Base-by-base conservation (phyloP, 1,284 basidiomycete species). In the Vanrija sp. region DNA sequence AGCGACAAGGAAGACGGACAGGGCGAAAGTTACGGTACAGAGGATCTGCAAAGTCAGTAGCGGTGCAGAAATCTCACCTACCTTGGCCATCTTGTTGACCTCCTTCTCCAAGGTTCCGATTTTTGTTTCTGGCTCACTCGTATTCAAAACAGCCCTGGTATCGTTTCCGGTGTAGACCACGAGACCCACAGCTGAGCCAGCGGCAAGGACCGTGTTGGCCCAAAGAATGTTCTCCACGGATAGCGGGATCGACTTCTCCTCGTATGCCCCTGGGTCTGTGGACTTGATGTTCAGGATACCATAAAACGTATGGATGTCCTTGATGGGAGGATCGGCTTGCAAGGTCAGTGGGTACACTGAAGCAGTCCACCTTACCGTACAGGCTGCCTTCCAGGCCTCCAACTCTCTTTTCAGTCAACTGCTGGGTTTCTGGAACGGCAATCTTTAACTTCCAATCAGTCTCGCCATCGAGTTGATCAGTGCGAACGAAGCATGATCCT, bases 61-160 rank as follows among this genome's bases (percentile, higher is more conserved):
- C 21, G 18, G 6, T 4, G 39, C 21, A 48, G 29, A 15, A 25
- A 18, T 6, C 5, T 28, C 28, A 64, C 76, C 45, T 51, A 90
- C 91, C 83, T 98, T 99, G 12, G 95, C 92, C 51, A 99, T 83
- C 47, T 85, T 84, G 73, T 98, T 98, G 64, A 99, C 94, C 75
- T 99, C 96, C 49, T 91, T 71, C 75, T 99, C 96, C 54, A 98
- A 75, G 43, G 95, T 74, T 4, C 96, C 95, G 47, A 91, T 85
- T 73, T 99, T 99, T 1, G 94, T 98, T 67, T 88, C 88, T 0
- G 96, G 93, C 76, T 97, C 91, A 64, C 89, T 93, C 1, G 95
- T 99, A 66, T 99, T 99, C 89, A 99, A 92, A n/a, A 98, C 94
- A 0, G 95, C 94, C 43, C 96, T 81, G 3, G 95, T 98, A 72